Evolutionary conservation across 768 basidiomycete genomes (phyloP), one percentile per base, ranked within the genome.

Genomic region (Agrocybe praecox): DNA sequence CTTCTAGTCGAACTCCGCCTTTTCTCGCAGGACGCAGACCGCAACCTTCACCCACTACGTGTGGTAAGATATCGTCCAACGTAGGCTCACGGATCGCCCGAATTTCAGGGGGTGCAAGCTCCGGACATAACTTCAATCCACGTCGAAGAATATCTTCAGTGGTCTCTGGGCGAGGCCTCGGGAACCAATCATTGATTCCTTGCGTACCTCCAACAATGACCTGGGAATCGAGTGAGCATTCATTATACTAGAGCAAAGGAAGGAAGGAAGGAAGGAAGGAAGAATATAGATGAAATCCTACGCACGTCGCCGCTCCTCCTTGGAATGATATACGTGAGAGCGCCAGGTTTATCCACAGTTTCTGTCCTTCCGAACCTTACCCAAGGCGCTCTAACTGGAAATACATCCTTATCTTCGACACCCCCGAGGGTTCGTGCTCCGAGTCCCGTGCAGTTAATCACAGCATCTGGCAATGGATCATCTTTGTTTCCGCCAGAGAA

Each of bases 371-470:
- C 85, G 60, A 76, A 81, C 34, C 82, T 78, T 44, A 92, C 73
- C 73, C 81, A 80, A 0, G 90, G 88, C 2, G 90, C 90, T 32
- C 82, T 71, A 57, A 93, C 82, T 0, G 94, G 92, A 65, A 83
- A 85, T 17, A 94, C 74, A 24, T 72, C 74, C 49, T 76, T 74
- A 68, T 97, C 95, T 64, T 94, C 87, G 1, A 96, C 85, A 2
- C 94, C 94, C 10, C 90, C 83, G 29, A 96, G 76, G 15, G 83
- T 84, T 52, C 84, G 78, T 6, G 93, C 85, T 2, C 89, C 90
- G 14, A 95, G 69, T 0, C 92, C 92, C 0, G 84, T 79, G 82
- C 90, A 93, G 11, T 88, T 81, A 4, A 94, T 68, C 1, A 93
- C 67, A 1, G 85, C 90, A 54, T 83, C 78, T 0, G 78, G 55